These are phyloP conservation scores for Yamadazyma ubonensis DNA, from an alignment of 805 yeast species.

Conservation along the genomic window DNA sequence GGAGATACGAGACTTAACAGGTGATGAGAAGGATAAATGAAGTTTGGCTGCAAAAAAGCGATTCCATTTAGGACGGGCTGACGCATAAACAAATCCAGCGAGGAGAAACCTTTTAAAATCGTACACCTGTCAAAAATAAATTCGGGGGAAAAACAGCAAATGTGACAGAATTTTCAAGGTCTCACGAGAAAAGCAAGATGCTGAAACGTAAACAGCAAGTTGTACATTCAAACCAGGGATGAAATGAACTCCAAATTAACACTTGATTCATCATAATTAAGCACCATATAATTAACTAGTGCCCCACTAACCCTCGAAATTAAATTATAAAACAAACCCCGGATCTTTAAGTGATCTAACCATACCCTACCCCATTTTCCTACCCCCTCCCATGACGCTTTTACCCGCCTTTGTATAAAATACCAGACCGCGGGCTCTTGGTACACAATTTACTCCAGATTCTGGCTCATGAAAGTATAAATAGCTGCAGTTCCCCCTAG, in stretches of 20 bases:
- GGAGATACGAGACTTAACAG: too few relatives aligned
- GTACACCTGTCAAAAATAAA: background rate
- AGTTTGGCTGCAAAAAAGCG: background rate
- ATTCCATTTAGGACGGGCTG: background rate
- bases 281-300: too few relatives aligned
- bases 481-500: constrained; percentile 1
- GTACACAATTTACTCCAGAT: background rate
- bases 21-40: background rate
- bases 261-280: too few relatives aligned
- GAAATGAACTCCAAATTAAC: too few relatives aligned
- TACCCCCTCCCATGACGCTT: background rate
- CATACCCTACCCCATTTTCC: background rate
- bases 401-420: background rate
- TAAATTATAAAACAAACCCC: too few relatives aligned
- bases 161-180: too few relatives aligned
- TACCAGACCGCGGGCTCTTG: background rate
- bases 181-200: too few relatives aligned
- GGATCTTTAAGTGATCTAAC: too few relatives aligned
- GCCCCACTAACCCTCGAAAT: too few relatives aligned
- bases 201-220: too few relatives aligned
- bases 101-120: background rate
- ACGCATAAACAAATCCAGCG: too few relatives aligned
- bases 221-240: too few relatives aligned
- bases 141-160: background rate
- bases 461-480: constrained; percentile 3